phyloP scores from a whole-genome alignment of 2,329 filamentous ascomycete species.

The Cercospora sp. region DNA sequence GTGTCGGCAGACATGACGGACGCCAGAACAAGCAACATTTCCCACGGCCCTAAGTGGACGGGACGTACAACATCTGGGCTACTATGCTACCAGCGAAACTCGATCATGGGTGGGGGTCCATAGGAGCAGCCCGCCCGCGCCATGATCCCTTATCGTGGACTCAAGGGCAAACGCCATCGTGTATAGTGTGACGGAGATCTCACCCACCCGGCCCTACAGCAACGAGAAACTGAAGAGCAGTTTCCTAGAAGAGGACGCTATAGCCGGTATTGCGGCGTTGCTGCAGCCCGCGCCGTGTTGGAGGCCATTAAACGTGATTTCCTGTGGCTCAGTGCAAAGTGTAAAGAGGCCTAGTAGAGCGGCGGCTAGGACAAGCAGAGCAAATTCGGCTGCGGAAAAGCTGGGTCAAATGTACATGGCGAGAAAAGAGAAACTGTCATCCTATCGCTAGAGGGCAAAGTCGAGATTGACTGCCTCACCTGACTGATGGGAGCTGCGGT shows the following conservation, averaged over 20 bases:
- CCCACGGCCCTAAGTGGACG: constrained; percentile 19
- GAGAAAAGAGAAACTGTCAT: constrained; percentile 15
- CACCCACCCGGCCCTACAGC: background rate
- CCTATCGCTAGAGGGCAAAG: constrained; percentile 10
- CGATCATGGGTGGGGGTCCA: constrained; percentile 13
- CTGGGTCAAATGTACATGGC: constrained; percentile 11
- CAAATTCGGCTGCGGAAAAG: background rate
- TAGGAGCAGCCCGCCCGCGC: constrained; percentile 4
- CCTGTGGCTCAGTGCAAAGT: constrained; percentile 1
- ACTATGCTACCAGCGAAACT: constrained; percentile 17
- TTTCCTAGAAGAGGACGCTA: background rate
- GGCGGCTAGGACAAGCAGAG: background rate
- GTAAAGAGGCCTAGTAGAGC: constrained; percentile 3
- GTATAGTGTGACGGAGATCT: constrained; percentile 17
- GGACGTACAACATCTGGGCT: constrained; percentile 19
- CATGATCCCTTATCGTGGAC: constrained; percentile 15
- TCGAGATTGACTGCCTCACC: too few species aligned
- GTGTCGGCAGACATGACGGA: constrained; percentile 21
- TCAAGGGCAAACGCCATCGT: constrained; percentile 19
- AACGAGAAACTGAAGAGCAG: background rate
- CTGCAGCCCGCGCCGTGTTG: constrained; percentile 9
- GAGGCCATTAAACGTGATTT: constrained; percentile 1
- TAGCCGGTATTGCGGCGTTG: constrained; percentile 9
- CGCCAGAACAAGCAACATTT: constrained; percentile 16
- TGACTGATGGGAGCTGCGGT: too few species aligned